Conservation (phyloP, 805 yeast genomes). For the Ogataea glucozyma region DNA sequence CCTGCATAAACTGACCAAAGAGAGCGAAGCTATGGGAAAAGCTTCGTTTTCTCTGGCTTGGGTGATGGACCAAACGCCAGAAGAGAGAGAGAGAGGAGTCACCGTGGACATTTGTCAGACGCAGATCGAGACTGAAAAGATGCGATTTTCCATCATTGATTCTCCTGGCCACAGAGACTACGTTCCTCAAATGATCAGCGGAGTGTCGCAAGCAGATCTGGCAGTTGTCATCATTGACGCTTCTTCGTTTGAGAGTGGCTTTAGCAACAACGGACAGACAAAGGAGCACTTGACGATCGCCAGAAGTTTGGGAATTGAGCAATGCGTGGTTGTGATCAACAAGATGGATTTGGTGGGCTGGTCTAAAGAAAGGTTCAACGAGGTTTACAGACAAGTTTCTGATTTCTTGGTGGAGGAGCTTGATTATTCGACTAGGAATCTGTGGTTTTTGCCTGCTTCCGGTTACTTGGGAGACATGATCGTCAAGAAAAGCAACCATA, state of each 20-base stretch:
- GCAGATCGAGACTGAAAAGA: conserved; percentile 54
- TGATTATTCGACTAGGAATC: conserved; percentile 43
- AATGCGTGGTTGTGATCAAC: conserved; percentile 63
- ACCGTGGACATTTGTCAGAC: conserved; percentile 78
- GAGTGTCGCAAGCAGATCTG: conserved; percentile 75
- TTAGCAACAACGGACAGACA: conserved; percentile 68
- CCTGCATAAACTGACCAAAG: conserved; percentile 61
- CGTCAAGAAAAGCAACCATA: conserved; percentile 40
- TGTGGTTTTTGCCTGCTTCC: conserved; percentile 64
- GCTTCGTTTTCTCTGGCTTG: conserved; percentile 82
- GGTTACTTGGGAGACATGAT: conserved; percentile 72
- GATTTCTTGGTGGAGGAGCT: conserved; percentile 55
- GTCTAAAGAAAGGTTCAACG: conserved; percentile 52
- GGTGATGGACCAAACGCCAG: conserved; percentile 80
- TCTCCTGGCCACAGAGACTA: conserved; percentile 86
- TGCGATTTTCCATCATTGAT: conserved; percentile 70
- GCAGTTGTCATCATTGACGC: conserved; percentile 75
- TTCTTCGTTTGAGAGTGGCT: conserved; percentile 73
- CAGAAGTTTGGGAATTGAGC: conserved; percentile 62
- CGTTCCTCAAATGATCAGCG: conserved; percentile 85
- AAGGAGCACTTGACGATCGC: conserved; percentile 76
- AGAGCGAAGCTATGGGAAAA: conserved; percentile 68
- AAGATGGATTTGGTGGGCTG: conserved; percentile 68
- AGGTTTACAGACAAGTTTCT: conserved; percentile 48
- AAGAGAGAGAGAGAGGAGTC: conserved; percentile 75